Percentiles rank a stretch among this genome's conserved stretches.
These are phyloP conservation scores for Sordaria brevicollis DNA, from an alignment of 495 filamentous ascomycete genomes.

Conservation along the genomic window DNA sequence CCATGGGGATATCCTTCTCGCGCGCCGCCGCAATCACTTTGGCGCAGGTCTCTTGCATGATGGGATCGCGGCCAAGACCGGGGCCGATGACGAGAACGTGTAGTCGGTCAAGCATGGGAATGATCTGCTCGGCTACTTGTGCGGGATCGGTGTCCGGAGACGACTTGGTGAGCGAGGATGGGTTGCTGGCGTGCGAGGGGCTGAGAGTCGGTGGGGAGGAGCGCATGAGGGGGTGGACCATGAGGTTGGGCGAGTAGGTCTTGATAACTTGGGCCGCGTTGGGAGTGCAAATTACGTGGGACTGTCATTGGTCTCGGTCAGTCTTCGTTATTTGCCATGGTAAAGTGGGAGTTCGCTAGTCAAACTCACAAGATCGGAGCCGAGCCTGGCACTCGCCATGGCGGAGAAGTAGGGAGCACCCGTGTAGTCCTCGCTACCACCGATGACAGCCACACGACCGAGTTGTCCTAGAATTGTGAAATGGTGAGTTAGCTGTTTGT, in stretches of 20 bases:
- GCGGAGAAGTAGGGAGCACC: constrained; percentile 97
- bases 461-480: constrained; percentile 57
- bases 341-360: neutral
- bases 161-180: constrained; percentile 27
- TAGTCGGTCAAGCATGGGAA: constrained; percentile 71
- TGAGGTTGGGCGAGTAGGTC: constrained; percentile 93
- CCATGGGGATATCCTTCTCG: constrained; percentile 62
- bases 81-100: constrained; percentile 93
- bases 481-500: constrained; percentile 5
- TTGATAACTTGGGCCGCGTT: constrained; percentile 86
- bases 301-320: constrained; percentile 37
- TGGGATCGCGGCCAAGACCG: constrained; percentile 75
- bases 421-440: constrained; percentile 91
- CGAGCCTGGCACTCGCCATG: constrained; percentile 84
- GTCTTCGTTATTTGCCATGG: neutral
- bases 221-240: constrained; percentile 96
- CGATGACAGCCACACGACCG: constrained; percentile 86
- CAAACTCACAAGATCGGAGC: constrained; percentile 64
- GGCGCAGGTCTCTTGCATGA: constrained; percentile 82
- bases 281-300: constrained; percentile 92
- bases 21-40: constrained; percentile 72
- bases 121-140: constrained; percentile 56
- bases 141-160: constrained; percentile 40
- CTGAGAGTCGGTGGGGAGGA: constrained; percentile 45
- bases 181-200: constrained; percentile 19